A percentile compares a stretch with the other conserved stretches of the same genome.
Evolutionary conservation across 371 early-diverging fungal genomes (phyloP).

Genomic region (Entomophthora muscae): DNA sequence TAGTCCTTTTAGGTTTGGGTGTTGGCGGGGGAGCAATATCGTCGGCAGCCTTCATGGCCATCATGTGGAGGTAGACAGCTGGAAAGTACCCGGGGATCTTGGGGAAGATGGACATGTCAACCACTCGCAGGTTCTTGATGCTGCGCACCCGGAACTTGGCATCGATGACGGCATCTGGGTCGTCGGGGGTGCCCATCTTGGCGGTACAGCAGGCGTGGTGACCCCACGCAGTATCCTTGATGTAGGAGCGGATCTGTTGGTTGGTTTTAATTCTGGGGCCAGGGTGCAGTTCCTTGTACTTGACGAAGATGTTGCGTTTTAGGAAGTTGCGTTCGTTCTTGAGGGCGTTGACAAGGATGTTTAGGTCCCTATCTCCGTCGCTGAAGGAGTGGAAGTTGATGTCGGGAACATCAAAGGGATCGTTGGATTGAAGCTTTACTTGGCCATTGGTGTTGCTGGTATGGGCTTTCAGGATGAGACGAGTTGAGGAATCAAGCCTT

Average conservation of each 20-base stretch:
- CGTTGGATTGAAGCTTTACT: background rate
- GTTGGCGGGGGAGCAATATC: background rate
- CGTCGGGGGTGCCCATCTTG: constrained; percentile 17
- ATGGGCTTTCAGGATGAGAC: constrained; percentile 7
- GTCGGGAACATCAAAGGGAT: constrained; percentile 8
- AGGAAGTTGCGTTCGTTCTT: background rate
- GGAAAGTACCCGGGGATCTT: constrained; percentile 14
- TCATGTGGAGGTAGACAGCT: constrained; percentile 13
- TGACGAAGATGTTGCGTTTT: background rate
- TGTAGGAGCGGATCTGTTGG: background rate
- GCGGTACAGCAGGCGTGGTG: constrained; percentile 16
- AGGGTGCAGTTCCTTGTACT: background rate
- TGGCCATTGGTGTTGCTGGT: constrained; percentile 2
- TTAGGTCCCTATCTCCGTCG: constrained; percentile 1
- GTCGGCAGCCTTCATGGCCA: constrained; percentile 15
- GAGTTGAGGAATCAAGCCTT: background rate
- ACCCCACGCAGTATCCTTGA: constrained; percentile 11
- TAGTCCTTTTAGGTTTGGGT: background rate
- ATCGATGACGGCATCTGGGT: constrained; percentile 19
- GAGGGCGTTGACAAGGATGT: background rate
- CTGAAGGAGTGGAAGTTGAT: constrained; percentile 7
- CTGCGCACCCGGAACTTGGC: constrained; percentile 17
- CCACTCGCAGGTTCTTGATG: constrained; percentile 15
- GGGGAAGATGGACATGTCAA: constrained; percentile 26
- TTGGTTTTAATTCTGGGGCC: background rate